Percentiles rank a stretch among this genome's conserved stretches.
These are phyloP conservation scores for Paracoccidioides lutzii DNA, from an alignment of 2,329 filamentous ascomycete genomes.

Conservation along the genomic window DNA sequence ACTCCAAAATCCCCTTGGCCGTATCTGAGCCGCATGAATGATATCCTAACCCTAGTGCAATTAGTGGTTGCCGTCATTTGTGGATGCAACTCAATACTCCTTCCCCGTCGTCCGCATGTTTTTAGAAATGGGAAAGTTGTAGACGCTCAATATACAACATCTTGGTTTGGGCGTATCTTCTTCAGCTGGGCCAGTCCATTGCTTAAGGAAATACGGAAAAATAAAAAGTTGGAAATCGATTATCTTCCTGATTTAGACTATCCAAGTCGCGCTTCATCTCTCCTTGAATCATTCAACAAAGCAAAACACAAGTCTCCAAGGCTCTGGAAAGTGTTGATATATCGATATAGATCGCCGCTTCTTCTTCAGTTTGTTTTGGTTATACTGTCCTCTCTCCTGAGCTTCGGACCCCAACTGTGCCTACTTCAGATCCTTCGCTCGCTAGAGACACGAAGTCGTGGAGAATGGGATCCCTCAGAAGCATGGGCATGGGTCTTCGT, in stretches of 20 bases:
- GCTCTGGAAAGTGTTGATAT: conserved; percentile 49
- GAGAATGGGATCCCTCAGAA: conserved; percentile 36
- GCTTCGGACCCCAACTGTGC: conserved; percentile 57
- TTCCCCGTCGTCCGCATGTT: conserved; percentile 57
- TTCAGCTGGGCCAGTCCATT: conserved; percentile 52
- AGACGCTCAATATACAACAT: conserved; percentile 50
- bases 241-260: conserved; percentile 52
- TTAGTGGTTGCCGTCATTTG: conserved; percentile 29
- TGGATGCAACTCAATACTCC: conserved; percentile 37
- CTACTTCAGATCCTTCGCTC: conserved; percentile 52
- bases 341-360: conserved; percentile 45
- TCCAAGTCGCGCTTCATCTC: conserved; percentile 38
- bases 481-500: conserved; percentile 57
- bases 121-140: conserved; percentile 47
- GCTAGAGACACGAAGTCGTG: conserved; percentile 44
- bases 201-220: conserved; percentile 42
- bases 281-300: conserved; percentile 38
- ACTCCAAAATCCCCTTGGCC: background rate
- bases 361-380: conserved; percentile 48
- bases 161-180: conserved; percentile 49
- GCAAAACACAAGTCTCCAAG: conserved; percentile 22
- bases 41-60: conserved; percentile 10
- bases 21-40: background rate
- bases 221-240: conserved; percentile 47
- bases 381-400: conserved; percentile 42